Base-by-base conservation (phyloP, 2,329 filamentous ascomycete genomes). In the Xylaria sp. region DNA sequence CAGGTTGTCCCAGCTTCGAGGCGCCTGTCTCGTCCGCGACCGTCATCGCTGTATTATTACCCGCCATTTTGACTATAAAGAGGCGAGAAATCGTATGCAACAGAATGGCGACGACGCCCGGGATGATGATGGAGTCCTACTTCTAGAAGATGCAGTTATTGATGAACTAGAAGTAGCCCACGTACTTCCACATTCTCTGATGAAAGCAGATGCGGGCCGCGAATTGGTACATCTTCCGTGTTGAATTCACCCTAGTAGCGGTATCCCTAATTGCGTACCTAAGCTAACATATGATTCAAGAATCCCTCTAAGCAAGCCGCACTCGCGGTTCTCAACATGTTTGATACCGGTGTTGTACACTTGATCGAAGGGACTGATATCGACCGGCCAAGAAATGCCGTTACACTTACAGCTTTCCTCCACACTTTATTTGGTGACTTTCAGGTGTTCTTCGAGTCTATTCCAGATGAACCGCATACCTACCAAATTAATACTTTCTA, bases 271-370 rank as follows among this genome's bases (percentile, higher is more conserved):
- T 48, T 64, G 44, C 54, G 27, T 59, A 55, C 55, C 61, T 69
- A 60, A 71, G 59, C 61, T 69, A 60, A 71, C 42, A 9, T 29
- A 62, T 25, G 12, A n/a, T 60, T 21, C 16, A 68, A 68, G 61
- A 65, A 65, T 48, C 47, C 55, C 72, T 75, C 75, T 18, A 79
- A 79, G 69, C 65, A 78, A 74, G 74, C 76, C 0, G 78, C 79
- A 9, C 72, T 83, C 13, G 71, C 74, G 21, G 78, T 83, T 44
- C 77, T 83, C 2, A 80, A 82, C 29, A 83, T 83, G 80, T 82
- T 84, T 66, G 80, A 83, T 66, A 72, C 60, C 37, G 78, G 76
- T 35, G 73, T 79, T 42, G 73, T 73, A 10, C 72, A 79, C 72
- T 61, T 82, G 1, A 82, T 83, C 59, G 75, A 81, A 48, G 81